phyloP scores from a whole-genome alignment of 2,329 filamentous ascomycete species.

The Cytospora paraplurivora region DNA sequence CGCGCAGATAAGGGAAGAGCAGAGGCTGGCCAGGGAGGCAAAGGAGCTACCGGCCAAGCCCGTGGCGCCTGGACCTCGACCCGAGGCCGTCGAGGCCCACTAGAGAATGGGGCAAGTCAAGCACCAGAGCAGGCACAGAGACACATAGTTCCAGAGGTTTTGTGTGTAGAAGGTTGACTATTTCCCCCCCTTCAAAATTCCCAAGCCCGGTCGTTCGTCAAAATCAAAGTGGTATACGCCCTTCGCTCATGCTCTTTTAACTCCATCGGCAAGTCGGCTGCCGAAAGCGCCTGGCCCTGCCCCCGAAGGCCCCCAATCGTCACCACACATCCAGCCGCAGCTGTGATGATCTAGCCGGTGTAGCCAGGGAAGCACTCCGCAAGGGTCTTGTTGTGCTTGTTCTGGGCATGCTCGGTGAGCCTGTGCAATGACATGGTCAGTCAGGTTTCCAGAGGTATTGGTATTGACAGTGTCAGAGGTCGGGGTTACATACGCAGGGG shows the following conservation, averaged over 20 bases:
- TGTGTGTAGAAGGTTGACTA: slow-evolving; percentile 10
- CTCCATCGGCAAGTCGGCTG: slow-evolving; percentile 11
- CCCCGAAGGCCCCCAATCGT: neutral
- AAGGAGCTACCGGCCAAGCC: slow-evolving; percentile 30
- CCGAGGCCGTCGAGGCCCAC: slow-evolving; percentile 44
- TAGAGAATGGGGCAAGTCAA: slow-evolving; percentile 30
- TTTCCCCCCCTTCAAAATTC: slow-evolving; percentile 7
- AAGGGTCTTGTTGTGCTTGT: slow-evolving; percentile 76
- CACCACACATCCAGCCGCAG: neutral
- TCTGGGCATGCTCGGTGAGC: slow-evolving; percentile 70
- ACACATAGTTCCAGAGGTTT: neutral
- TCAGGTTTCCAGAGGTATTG: neutral
- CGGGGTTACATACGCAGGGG: slow-evolving; percentile 57
- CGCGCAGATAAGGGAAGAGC: slow-evolving; percentile 59
- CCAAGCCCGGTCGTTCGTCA: slow-evolving; percentile 13
- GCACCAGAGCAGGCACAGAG: neutral
- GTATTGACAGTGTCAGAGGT: neutral
- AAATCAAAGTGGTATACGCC: slow-evolving; percentile 27
- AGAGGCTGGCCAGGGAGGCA: slow-evolving; percentile 44
- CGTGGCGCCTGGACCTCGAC: slow-evolving; percentile 32
- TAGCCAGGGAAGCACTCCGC: slow-evolving; percentile 69
- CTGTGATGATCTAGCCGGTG: slow-evolving; percentile 30
- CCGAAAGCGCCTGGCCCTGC: neutral
- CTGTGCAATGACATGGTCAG: slow-evolving; percentile 39
- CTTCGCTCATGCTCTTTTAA: slow-evolving; percentile 31